Percentiles rank a stretch among this genome's conserved stretches.
These are phyloP conservation scores for Phytophthora tentaculata DNA, from an alignment of 352 stramenopile species.

Conservation along the genomic window DNA sequence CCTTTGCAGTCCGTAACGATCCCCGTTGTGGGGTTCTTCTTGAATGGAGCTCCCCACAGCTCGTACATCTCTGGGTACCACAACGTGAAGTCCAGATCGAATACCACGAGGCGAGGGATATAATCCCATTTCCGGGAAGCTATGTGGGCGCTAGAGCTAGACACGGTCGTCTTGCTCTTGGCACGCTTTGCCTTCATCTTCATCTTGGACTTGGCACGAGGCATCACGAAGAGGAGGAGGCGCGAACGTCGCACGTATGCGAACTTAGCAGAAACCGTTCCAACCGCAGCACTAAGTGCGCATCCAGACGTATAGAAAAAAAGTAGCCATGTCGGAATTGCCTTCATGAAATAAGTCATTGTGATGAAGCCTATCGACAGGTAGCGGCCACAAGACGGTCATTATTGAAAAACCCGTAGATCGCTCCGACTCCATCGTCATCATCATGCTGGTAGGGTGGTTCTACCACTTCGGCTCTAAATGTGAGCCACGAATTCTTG, in stretches of 20 bases:
- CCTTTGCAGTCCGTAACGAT: conserved; percentile 71
- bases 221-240: no score
- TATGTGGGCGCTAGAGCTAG: neutral
- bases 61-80: conserved; percentile 90
- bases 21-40: conserved; percentile 60
- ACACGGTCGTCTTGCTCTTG: neutral
- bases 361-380: no score
- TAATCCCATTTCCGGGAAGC: conserved; percentile 46
- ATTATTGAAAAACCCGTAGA: no score
- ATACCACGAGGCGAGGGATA: conserved; percentile 73
- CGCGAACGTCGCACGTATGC: neutral
- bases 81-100: conserved; percentile 81
- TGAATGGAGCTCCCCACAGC: conserved; percentile 81
- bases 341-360: no score
- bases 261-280: neutral
- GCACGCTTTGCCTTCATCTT: neutral
- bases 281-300: neutral
- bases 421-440: no score
- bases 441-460: no score
- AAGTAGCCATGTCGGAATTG: no score
- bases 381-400: no score
- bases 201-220: neutral
- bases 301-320: no score
- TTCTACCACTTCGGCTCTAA: no score
- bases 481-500: no score